Base-by-base conservation (phyloP, 2,329 filamentous ascomycete species). In the Cladosporium phlei region DNA sequence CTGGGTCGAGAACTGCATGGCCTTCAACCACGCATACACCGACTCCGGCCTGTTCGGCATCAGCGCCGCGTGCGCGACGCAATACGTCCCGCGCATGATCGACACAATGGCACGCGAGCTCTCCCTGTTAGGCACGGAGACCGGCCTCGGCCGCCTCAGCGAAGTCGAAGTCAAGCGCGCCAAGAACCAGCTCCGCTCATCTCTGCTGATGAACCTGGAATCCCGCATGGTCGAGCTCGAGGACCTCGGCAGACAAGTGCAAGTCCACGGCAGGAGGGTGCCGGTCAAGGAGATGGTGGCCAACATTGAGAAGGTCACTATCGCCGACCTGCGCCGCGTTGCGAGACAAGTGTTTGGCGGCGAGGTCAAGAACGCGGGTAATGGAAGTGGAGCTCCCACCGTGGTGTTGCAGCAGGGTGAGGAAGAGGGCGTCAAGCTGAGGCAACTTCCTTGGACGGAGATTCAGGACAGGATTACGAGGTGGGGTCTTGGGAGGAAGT, bases 11-110 rank as follows among this genome's bases (percentile, higher is more conserved):
- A 90, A 83, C 51, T 97, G 93, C 70, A 78, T 95, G 42, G 86
- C 91, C 22, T 97, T 97, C 75, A 97, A 97, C 75, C 90, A 97
- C 75, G 88, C 86, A 37, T 98, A 98, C 76, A 93, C 88, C 0
- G 93, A 98, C 68, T 90, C 85, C 5, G 93, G 93, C 3, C 79
- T 98, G 32, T 98, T 98, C 62, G 93, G 93, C 55, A 96, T 98
- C 64, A 85, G 86, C 1, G 86, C 88, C 0, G 85, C 85, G 21
- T 98, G 93, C 69, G 78, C 83, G 25, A 91, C 93, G 0, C 79
- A 79, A 27, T 81, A 85, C 52, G 87, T 90, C 0, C 76, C 80
- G 3, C 74, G 83, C 55, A 96, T 96, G 88, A 79, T 98, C 16
- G 88, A 96, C 59, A 88, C 95, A 58, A 95, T 96, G 81, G 96